These are phyloP conservation scores for Colletotrichum truncatum DNA, from an alignment of 2,329 filamentous ascomycete species.

Conservation along the genomic window DNA sequence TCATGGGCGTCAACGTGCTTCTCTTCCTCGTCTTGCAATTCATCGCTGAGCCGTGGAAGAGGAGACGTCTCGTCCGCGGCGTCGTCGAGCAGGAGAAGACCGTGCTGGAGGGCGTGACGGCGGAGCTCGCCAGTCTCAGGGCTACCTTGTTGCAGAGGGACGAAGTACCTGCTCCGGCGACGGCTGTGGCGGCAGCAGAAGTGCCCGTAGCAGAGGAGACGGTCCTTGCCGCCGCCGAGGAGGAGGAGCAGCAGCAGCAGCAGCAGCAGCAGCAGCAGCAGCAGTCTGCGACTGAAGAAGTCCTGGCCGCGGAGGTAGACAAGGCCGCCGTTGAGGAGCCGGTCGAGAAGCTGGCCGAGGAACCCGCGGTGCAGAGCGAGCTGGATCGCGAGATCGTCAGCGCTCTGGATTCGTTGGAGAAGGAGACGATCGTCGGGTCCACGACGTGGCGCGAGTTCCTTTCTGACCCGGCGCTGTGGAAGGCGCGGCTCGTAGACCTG, in stretches of 20 bases:
- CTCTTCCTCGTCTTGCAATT: slow-evolving; percentile 88
- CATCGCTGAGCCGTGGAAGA: slow-evolving; percentile 91
- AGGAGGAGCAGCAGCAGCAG: slow-evolving; percentile 14
- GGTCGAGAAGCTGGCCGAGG: too few species aligned
- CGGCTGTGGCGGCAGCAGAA: slow-evolving; percentile 28
- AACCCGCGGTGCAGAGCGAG: slow-evolving; percentile 23
- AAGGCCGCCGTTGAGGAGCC: too few species aligned
- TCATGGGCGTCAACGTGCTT: slow-evolving; percentile 96
- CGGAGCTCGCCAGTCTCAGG: slow-evolving; percentile 49
- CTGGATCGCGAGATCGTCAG: slow-evolving; percentile 19
- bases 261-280: too few species aligned
- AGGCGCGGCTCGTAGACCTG: slow-evolving; percentile 62
- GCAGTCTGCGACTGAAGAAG: background rate
- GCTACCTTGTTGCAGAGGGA: slow-evolving; percentile 36
- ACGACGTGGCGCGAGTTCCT: slow-evolving; percentile 54
- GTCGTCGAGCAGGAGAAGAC: slow-evolving; percentile 82
- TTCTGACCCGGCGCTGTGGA: slow-evolving; percentile 55
- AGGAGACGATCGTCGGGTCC: slow-evolving; percentile 2
- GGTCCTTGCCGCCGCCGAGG: background rate
- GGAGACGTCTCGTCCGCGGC: slow-evolving; percentile 80
- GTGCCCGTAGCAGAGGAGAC: background rate
- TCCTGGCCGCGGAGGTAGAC: background rate
- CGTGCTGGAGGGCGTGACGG: slow-evolving; percentile 57
- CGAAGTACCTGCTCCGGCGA: slow-evolving; percentile 8
- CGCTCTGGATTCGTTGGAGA: slow-evolving; percentile 1